phyloP scores from a whole-genome alignment of 192 early-diverging fungal genomes.

The Coemansia erecta region DNA sequence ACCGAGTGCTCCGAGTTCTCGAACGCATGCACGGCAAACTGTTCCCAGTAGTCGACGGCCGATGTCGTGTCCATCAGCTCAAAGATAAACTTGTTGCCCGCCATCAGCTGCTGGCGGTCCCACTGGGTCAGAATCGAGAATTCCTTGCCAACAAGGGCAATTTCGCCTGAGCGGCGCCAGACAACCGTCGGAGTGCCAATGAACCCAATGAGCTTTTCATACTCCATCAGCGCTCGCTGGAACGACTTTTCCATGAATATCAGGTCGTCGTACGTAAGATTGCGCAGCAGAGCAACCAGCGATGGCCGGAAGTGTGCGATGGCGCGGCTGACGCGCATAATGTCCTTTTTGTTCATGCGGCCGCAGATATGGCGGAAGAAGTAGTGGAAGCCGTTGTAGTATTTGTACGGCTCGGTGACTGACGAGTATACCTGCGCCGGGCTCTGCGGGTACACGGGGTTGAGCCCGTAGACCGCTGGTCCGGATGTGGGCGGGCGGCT shows the following conservation, averaged over 20 bases:
- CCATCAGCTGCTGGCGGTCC: slow-evolving; percentile 77
- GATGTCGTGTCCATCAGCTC: slow-evolving; percentile 92
- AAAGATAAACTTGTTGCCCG: slow-evolving; percentile 46
- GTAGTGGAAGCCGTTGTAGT: slow-evolving; percentile 92
- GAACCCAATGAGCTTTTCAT: slow-evolving; percentile 91
- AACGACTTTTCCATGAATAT: slow-evolving; percentile 97
- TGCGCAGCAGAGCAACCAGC: slow-evolving; percentile 91
- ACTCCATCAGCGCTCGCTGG: slow-evolving; percentile 90
- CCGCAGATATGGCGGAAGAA: slow-evolving; percentile 78
- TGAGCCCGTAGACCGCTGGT: slow-evolving; percentile 51
- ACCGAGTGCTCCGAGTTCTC: slow-evolving; percentile 88
- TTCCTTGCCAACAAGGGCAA: slow-evolving; percentile 93
- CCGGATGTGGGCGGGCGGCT: slow-evolving; percentile 42
- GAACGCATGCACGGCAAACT: slow-evolving; percentile 88
- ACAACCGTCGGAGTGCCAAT: slow-evolving; percentile 95
- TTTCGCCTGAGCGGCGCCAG: slow-evolving; percentile 96
- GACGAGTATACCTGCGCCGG: slow-evolving; percentile 71
- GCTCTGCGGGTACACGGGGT: slow-evolving; percentile 42
- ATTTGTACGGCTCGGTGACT: slow-evolving; percentile 82
- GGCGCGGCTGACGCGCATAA: slow-evolving; percentile 85
- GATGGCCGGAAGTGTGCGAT: slow-evolving; percentile 89
- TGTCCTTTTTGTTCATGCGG: slow-evolving; percentile 84
- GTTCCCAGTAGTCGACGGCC: slow-evolving; percentile 94
- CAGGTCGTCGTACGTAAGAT: slow-evolving; percentile 90
- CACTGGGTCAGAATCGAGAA: slow-evolving; percentile 92